Conservation (phyloP, 2,329 filamentous ascomycete species). For the Fusarium hainanense region DNA sequence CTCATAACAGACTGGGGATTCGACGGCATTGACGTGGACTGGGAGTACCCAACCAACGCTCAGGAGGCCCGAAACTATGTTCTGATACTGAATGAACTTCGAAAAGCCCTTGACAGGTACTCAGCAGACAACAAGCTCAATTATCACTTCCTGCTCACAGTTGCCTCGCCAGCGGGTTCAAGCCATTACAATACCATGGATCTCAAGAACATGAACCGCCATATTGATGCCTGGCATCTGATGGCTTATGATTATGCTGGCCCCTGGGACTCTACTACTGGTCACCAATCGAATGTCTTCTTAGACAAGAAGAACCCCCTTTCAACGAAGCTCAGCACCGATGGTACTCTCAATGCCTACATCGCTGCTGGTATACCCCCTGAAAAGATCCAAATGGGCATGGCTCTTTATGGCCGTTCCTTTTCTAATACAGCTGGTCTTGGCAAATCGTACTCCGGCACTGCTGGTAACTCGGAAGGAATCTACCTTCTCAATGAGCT, state of each 20-base stretch:
- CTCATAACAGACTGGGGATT: constrained; percentile 76
- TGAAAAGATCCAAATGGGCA: constrained; percentile 77
- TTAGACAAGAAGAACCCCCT: constrained; percentile 60
- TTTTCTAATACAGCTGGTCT: constrained; percentile 76
- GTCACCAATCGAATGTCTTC: constrained; percentile 78
- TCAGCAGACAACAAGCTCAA: constrained; percentile 52
- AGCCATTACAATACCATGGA: constrained; percentile 63
- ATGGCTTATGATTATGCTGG: constrained; percentile 81
- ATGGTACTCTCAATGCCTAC: constrained; percentile 68
- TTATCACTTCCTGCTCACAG: constrained; percentile 63
- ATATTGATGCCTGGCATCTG: constrained; percentile 68
- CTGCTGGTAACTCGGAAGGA: constrained; percentile 73
- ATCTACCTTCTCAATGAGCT: constrained; percentile 80
- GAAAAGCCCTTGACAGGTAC: constrained; percentile 57
- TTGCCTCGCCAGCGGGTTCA: constrained; percentile 62
- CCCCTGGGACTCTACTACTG: constrained; percentile 70
- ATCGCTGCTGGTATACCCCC: constrained; percentile 66
- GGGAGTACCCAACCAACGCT: constrained; percentile 61
- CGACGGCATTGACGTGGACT: constrained; percentile 68
- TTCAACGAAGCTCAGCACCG: constrained; percentile 76
- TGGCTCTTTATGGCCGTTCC: constrained; percentile 83
- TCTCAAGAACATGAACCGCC: constrained; percentile 64
- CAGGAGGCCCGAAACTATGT: constrained; percentile 51
- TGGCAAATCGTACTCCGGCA: constrained; percentile 70
- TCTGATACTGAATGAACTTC: constrained; percentile 37